Evolutionary conservation across 306 rosid species (phyloP).

Genomic region (Adenanthera pavonina): DNA sequence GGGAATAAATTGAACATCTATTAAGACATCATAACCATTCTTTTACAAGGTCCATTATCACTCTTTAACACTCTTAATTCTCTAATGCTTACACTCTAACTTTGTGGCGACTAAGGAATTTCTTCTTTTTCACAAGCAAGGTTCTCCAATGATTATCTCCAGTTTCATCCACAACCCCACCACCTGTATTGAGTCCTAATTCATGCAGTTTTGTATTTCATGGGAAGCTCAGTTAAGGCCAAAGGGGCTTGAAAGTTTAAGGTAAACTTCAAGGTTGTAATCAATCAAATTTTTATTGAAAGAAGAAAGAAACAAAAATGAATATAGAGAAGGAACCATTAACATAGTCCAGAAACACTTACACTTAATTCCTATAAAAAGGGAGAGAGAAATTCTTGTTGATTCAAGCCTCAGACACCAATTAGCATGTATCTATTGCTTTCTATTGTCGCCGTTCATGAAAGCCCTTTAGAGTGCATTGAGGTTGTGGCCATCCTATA

Average conservation of each 20-base stretch:
- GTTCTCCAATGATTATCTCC: slow-evolving; percentile 16
- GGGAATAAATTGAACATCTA: not conserved
- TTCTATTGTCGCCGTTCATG: not conserved
- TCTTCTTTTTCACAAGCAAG: not conserved
- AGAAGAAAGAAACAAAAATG: not conserved
- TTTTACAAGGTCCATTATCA: not conserved
- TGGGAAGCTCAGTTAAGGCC: not conserved
- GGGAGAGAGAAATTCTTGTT: slow-evolving; percentile 3
- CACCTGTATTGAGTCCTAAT: slow-evolving; percentile 21
- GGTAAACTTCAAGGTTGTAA: slow-evolving; percentile 11
- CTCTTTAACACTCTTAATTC: not conserved
- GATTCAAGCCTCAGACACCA: slow-evolving; percentile 27
- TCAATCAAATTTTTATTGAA: not conserved
- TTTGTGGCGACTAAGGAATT: not conserved
- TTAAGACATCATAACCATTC: slow-evolving; percentile 2
- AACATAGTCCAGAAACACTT: slow-evolving; percentile 25
- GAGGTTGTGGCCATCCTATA: slow-evolving; percentile 20
- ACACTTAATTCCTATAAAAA: slow-evolving; percentile 21
- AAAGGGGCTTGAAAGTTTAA: slow-evolving; percentile 16
- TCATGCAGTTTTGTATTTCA: not conserved
- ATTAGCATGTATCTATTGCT: slow-evolving; percentile 21
- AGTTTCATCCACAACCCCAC: not conserved
- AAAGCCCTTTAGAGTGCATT: not conserved
- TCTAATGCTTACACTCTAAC: not conserved
- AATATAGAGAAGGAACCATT: not conserved